Conservation (phyloP, 768 basidiomycete species). For the Candolleomyces aberdarensis region DNA sequence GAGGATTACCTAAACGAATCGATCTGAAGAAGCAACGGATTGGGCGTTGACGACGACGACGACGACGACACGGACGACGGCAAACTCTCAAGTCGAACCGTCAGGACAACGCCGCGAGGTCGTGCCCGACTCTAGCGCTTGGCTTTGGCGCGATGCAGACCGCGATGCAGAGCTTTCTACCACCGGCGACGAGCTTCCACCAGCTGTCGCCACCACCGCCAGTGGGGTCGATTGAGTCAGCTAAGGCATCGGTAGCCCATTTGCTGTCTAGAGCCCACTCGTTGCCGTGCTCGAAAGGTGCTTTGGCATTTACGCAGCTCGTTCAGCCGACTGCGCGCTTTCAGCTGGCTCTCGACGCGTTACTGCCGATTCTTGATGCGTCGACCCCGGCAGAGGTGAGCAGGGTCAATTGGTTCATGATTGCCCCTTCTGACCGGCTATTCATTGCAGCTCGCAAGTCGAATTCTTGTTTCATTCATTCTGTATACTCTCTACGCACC, state of each 20-base stretch:
- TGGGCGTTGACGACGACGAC: slow-evolving; percentile 1
- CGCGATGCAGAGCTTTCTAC: slow-evolving; percentile 24
- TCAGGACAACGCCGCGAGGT: slow-evolving; percentile 5
- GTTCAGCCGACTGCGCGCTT: slow-evolving; percentile 76
- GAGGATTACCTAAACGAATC: background rate
- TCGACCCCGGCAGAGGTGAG: slow-evolving; percentile 53
- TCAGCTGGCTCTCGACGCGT: slow-evolving; percentile 79
- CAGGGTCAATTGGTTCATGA: slow-evolving; percentile 7
- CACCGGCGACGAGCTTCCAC: slow-evolving; percentile 16
- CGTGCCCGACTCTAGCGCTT: slow-evolving; percentile 3
- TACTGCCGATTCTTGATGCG: slow-evolving; percentile 67
- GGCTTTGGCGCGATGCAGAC: slow-evolving; percentile 2
- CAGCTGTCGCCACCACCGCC: slow-evolving; percentile 1
- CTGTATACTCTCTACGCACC: slow-evolving; percentile 79
- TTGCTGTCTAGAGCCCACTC: slow-evolving; percentile 63
- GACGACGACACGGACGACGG: slow-evolving; percentile 3
- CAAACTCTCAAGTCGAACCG: background rate
- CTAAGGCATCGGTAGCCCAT: slow-evolving; percentile 63
- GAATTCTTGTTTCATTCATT: slow-evolving; percentile 77
- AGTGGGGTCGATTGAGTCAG: slow-evolving; percentile 37
- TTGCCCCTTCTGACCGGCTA: background rate
- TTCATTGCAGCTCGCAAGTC: slow-evolving; percentile 53
- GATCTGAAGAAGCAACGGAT: background rate
- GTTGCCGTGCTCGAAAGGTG: slow-evolving; percentile 74
- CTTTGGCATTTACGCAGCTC: slow-evolving; percentile 70